These are phyloP conservation scores for Trichoderma atrobrunneum DNA, from an alignment of 2,329 filamentous ascomycete species.

Conservation along the genomic window DNA sequence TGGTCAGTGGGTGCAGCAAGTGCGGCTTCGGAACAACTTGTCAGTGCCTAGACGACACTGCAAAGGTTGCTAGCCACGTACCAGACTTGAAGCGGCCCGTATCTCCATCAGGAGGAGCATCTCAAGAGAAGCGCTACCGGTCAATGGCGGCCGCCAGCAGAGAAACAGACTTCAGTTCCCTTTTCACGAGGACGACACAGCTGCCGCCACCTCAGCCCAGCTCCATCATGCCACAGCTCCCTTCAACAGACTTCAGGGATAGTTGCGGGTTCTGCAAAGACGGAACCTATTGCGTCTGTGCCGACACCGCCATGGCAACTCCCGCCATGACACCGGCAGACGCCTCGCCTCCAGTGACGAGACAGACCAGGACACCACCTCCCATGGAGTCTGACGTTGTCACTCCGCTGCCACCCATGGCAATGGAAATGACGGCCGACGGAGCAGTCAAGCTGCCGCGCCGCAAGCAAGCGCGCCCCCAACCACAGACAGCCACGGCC, in stretches of 20 bases:
- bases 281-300: constrained; percentile 78
- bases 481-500: constrained; percentile 26
- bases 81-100: constrained; percentile 48
- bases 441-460: constrained; percentile 59
- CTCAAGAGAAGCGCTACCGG: constrained; percentile 56
- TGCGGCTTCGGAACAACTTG: constrained; percentile 63
- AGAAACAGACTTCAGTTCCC: constrained; percentile 72
- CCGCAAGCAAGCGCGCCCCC: constrained; percentile 32
- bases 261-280: constrained; percentile 81
- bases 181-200: constrained; percentile 52
- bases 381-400: constrained; percentile 60
- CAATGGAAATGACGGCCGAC: constrained; percentile 58
- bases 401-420: constrained; percentile 43
- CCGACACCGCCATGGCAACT: constrained; percentile 52
- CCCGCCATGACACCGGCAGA: constrained; percentile 41
- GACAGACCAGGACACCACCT: constrained; percentile 56
- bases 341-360: constrained; percentile 39
- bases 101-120: constrained; percentile 42
- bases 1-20: constrained; percentile 59
- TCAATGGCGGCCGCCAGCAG: constrained; percentile 51
- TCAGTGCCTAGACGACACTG: constrained; percentile 61
- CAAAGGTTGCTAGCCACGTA: constrained; percentile 43
- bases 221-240: constrained; percentile 33
- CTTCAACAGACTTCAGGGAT: constrained; percentile 52
- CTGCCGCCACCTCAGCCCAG: constrained; percentile 22